Evolutionary conservation across 495 filamentous ascomycete species (phyloP).

Genomic region (Penicilliopsis zonata): DNA sequence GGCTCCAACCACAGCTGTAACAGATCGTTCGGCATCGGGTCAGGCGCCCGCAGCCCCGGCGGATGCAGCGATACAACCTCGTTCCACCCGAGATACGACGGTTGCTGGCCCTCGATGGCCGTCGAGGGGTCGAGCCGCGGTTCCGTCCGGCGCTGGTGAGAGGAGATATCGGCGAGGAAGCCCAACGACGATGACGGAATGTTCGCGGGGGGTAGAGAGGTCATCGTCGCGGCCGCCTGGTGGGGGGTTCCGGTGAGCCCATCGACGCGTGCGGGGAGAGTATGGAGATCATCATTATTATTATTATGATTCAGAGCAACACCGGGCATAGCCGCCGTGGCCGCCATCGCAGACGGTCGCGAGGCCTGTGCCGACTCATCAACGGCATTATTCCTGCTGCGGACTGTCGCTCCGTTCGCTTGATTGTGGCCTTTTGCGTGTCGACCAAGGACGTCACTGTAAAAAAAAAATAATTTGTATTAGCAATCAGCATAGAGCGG

Average conservation of each 20-base stretch:
- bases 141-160: slow-evolving; percentile 23
- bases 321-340: slow-evolving; percentile 8
- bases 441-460: slow-evolving; percentile 40
- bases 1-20: slow-evolving; percentile 30
- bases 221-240: slow-evolving; percentile 5
- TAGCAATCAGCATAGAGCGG: too few species aligned
- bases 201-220: slow-evolving; percentile 11
- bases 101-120: slow-evolving; percentile 21
- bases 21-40: slow-evolving; percentile 22
- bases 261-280: slow-evolving; percentile 9
- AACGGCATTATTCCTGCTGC: too few species aligned
- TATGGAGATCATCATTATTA: slow-evolving; percentile 12
- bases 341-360: slow-evolving; percentile 10
- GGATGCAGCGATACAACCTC: slow-evolving; percentile 10
- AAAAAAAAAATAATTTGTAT: too few species aligned
- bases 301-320: too few species aligned
- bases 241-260: background rate
- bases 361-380: too few species aligned
- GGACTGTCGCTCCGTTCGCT: too few species aligned
- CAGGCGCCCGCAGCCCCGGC: slow-evolving; percentile 15
- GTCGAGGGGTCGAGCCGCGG: slow-evolving; percentile 22
- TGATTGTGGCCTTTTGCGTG: slow-evolving; percentile 38
- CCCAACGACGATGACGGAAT: slow-evolving; percentile 22
- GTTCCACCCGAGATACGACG: slow-evolving; percentile 25
- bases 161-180: slow-evolving; percentile 28